phyloP scores from a whole-genome alignment of 1,139 yeast genomes.

The Nakaseomyces delphensis region DNA sequence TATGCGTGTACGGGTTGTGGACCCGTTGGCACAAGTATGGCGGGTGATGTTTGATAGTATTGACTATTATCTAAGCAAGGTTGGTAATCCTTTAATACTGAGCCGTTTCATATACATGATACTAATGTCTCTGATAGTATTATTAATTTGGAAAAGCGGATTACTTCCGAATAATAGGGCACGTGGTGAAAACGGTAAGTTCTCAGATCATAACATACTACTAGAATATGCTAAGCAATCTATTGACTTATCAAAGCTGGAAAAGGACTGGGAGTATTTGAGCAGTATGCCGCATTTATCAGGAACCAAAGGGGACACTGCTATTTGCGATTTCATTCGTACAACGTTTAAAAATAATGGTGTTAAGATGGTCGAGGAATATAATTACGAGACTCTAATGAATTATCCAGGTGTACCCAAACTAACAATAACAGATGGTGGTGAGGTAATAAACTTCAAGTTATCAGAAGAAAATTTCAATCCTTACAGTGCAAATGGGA shows the following conservation, averaged over 20 bases:
- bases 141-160: constrained; percentile 49
- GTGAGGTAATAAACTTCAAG: constrained; percentile 1
- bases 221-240: constrained; percentile 40
- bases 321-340: constrained; percentile 58
- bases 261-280: constrained; percentile 64
- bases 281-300: constrained; percentile 80
- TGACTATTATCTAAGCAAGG: constrained; percentile 50
- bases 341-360: constrained; percentile 51
- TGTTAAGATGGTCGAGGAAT: constrained; percentile 42
- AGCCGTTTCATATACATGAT: constrained; percentile 67
- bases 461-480: constrained; percentile 45
- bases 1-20: constrained; percentile 21
- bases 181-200: constrained; percentile 47
- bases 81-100: constrained; percentile 83
- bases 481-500: constrained; percentile 57
- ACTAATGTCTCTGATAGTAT: constrained; percentile 50
- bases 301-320: constrained; percentile 77
- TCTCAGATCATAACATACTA: constrained; percentile 45
- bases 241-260: constrained; percentile 51
- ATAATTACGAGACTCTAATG: constrained; percentile 45
- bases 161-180: constrained; percentile 42
- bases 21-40: constrained; percentile 24
- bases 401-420: constrained; percentile 44
- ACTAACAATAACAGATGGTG: constrained; percentile 2
- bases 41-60: constrained; percentile 36